Evolutionary conservation across 106 monocot species (phyloP), one percentile per base, ranked within the genome.

Genomic region (Allium sativum): DNA sequence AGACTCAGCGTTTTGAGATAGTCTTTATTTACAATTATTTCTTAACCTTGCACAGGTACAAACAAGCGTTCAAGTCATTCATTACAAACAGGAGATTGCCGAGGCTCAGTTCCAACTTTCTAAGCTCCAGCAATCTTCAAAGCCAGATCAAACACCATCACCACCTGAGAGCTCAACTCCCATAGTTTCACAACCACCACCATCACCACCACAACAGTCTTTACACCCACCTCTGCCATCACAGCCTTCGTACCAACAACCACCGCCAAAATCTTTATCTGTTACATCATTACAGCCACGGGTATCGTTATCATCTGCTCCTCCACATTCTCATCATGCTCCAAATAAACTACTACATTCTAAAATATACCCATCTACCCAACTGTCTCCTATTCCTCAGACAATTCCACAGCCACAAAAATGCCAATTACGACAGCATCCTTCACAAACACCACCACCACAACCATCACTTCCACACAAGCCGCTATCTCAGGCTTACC

Each of bases 41-140:
- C 17, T 46, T 3, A 31, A 58, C 44, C 17, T 31, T 22, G 7
- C 70, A 47, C 73, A 94, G 93, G 86, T 94, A 45, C 85, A 89
- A 73, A 71, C 74, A 8, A 73, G 86, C 15, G 66, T 89, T 22
- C 93, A 94, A 56, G 70, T 81, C 61, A 44, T 94, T 16, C 83
- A 80, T 16, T 83, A 83, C 71, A 94, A 81, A 42, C 85, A 89
- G 64, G 83, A 86, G 58, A 78, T 83, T 14, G 56, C 66, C 18
- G 93, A 94, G 66, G 51, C 89, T 65, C 85, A 89, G 52, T 44
- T 74, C 7, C 80, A 93, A 42, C 76, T 78, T 22, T 42, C 78
- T 59, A 85, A 89, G 60, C 46, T 83, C 16, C 77, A 86, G 70
- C 44, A 62, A 10, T 72, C 79, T 42, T 61, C 76, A 13, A 79